Percentiles rank a stretch among this genome's conserved stretches.
Evolutionary conservation across 2,329 filamentous ascomycete genomes (phyloP).

Genomic region (Botryotinia convoluta): DNA sequence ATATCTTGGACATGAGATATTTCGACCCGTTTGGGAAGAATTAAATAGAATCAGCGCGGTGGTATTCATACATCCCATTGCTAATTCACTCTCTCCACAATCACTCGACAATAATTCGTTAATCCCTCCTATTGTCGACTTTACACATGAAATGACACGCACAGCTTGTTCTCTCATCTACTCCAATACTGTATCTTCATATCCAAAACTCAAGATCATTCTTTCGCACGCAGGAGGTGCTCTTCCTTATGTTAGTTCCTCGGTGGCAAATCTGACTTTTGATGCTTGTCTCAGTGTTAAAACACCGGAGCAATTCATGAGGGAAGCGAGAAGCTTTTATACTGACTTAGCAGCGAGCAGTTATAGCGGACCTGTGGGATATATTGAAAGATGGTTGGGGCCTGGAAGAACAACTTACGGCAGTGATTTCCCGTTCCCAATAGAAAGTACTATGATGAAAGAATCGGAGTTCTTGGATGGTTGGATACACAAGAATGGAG

Average conservation of each 20-base stretch:
- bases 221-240: slow-evolving; percentile 47
- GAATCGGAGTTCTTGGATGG: background rate
- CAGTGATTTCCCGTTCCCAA: background rate
- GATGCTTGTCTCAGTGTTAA: background rate
- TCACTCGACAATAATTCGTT: slow-evolving; percentile 23
- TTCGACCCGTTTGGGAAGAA: slow-evolving; percentile 7
- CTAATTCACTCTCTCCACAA: background rate
- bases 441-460: background rate
- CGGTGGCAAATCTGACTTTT: slow-evolving; percentile 14
- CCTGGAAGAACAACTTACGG: background rate
- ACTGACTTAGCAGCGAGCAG: background rate
- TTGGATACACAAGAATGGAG: background rate
- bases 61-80: background rate
- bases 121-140: slow-evolving; percentile 44
- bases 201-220: slow-evolving; percentile 46
- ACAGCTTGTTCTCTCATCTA: slow-evolving; percentile 45
- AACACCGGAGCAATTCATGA: background rate
- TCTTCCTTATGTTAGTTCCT: slow-evolving; percentile 30
- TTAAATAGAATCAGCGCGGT: slow-evolving; percentile 8
- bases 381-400: background rate
- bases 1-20: slow-evolving; percentile 8
- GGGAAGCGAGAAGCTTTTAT: slow-evolving; percentile 10
- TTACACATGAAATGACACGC: slow-evolving; percentile 47
- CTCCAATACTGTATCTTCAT: slow-evolving; percentile 34
- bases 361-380: background rate